phyloP scores from a whole-genome alignment of 805 yeast species.

The Cyberlindnera samutprakarnensis region DNA sequence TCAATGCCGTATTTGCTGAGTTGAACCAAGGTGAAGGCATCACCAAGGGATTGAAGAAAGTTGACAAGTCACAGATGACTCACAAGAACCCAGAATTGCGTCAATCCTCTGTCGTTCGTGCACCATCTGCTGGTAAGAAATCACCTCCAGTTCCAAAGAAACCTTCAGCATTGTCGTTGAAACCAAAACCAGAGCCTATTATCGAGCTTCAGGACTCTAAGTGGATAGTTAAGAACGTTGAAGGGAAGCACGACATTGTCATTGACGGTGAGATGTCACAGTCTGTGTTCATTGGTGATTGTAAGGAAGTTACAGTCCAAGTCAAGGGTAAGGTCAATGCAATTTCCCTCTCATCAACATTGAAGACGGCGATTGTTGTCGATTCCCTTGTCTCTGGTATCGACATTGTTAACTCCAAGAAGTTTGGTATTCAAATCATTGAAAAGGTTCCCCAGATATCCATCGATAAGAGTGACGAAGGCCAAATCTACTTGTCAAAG shows the following conservation, averaged over 20 bases:
- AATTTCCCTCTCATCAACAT: conserved; percentile 67
- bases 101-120: conserved; percentile 39
- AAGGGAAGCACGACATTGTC: conserved; percentile 50
- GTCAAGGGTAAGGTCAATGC: conserved; percentile 90
- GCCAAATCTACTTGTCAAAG: conserved; percentile 68
- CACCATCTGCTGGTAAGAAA: conserved; percentile 30
- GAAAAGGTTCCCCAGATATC: conserved; percentile 80
- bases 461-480: conserved; percentile 84
- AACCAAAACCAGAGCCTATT: conserved; percentile 49
- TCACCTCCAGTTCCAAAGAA: conserved; percentile 73
- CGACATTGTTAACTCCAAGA: conserved; percentile 74
- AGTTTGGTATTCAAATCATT: conserved; percentile 78
- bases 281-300: conserved; percentile 81
- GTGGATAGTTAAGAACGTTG: conserved; percentile 83
- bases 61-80: conserved; percentile 89
- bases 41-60: conserved; percentile 83
- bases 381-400: conserved; percentile 84
- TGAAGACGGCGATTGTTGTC: conserved; percentile 66
- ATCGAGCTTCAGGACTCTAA: conserved; percentile 79
- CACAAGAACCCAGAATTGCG: conserved; percentile 86
- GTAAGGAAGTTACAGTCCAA: conserved; percentile 66
- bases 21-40: conserved; percentile 78
- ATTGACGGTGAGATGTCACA: conserved; percentile 82
- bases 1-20: conserved; percentile 88
- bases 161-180: conserved; percentile 51